Evolutionary conservation across 2,329 filamentous ascomycete species (phyloP), one percentile per base, ranked within the genome.

Genomic region (Fusarium pseudograminearum): DNA sequence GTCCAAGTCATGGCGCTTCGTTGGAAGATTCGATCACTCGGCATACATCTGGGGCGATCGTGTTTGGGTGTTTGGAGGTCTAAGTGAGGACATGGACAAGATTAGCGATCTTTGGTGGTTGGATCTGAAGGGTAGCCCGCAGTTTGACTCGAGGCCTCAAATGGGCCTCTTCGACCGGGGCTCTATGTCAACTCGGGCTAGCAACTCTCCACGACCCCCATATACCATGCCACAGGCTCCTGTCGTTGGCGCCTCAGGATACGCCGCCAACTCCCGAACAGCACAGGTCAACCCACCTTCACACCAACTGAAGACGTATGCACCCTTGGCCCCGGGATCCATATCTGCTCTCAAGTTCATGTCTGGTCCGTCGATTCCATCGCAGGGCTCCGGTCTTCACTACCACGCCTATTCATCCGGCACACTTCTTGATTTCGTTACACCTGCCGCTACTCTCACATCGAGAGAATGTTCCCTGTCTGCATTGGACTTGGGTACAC

Each of bases 101-200:
- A 93, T 92, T 66, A 95, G 93, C 63, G 96, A 99, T 79, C 87
- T 99, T 44, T 98, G 94, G 92, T 99, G 96, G 94, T 84, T 99
- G 44, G 96, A 99, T 80, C 86, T 99, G 51, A 95, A 97, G 78
- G 94, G 93, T 34, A 94, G 89, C 63, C 94, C 94, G 3, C 93
- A 94, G 47, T 94, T 97, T 72, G 90, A 94, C 73, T 89, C 90
- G 36, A 83, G 88, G 30, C 90, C 91, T 56, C 88, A 82, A 31
- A 80, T 87, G 12, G 86, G 86, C 53, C 77, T 81, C 22, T 81
- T 84, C 24, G 86, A 88, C 66, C 84, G 85, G 42, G 80, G 83
- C 31, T 76, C 79, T 1, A 62, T 79, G 20, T 75, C 76, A 41
- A 79, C 78, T 56, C 83, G 83, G 51, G 73, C 81, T n/a, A 78